Percentiles rank a stretch among this genome's conserved stretches.
Conservation (phyloP, 2,329 filamentous ascomycete genomes). For the Tolypocladium album region DNA sequence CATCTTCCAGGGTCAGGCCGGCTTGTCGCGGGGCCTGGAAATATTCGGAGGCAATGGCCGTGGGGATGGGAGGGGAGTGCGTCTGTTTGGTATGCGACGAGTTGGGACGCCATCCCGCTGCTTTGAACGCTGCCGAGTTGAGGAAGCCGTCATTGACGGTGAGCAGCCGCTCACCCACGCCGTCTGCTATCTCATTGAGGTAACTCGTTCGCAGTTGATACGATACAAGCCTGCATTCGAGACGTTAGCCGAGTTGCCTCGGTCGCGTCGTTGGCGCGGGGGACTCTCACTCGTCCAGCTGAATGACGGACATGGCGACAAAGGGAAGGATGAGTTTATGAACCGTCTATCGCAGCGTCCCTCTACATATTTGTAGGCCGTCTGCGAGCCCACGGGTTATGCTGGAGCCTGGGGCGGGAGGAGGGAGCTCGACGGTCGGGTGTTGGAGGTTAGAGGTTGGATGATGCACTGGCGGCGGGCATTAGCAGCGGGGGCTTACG, state of each 20-base stretch:
- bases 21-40: constrained; percentile 60
- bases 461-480: neutral
- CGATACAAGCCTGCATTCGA: constrained; percentile 54
- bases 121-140: constrained; percentile 72
- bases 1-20: constrained; percentile 56
- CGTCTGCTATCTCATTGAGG: constrained; percentile 69
- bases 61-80: constrained; percentile 78
- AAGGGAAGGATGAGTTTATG: neutral
- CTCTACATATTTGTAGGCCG: constrained; percentile 8
- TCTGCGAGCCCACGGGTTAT: neutral
- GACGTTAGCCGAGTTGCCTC: constrained; percentile 8
- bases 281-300: constrained; percentile 24
- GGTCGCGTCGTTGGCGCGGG: neutral
- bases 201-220: constrained; percentile 77
- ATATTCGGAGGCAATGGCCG: constrained; percentile 72
- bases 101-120: constrained; percentile 69
- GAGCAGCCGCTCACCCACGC: constrained; percentile 74
- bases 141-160: constrained; percentile 70
- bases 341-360: neutral
- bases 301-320: constrained; percentile 24
- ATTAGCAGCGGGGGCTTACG: neutral
- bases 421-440: neutral
- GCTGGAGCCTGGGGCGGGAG: neutral
- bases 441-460: neutral
- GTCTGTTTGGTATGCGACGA: constrained; percentile 69